These are phyloP conservation scores for Salmacisia buchloeana DNA, from an alignment of 1,284 basidiomycete species.

Conservation along the genomic window DNA sequence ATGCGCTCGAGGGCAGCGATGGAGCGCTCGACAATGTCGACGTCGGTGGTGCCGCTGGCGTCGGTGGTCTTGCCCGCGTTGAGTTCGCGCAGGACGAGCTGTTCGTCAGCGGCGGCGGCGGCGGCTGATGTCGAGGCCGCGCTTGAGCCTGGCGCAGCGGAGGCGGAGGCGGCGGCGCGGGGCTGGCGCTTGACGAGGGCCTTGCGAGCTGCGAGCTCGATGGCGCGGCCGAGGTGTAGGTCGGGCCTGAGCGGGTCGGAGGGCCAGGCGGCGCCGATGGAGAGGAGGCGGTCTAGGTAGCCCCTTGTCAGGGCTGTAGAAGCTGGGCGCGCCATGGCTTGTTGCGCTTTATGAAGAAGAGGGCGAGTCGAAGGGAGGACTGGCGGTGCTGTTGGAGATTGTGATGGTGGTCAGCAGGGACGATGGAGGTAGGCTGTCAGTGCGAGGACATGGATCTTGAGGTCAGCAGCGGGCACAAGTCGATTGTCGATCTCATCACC, in stretches of 20 bases:
- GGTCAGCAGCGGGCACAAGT: too few relatives aligned
- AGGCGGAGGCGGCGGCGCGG: background rate
- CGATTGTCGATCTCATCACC: too few relatives aligned
- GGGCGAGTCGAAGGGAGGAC: too few relatives aligned
- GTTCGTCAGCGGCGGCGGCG: background rate
- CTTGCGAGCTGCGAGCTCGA: slow-evolving; percentile 29
- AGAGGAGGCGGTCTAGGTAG: slow-evolving; percentile 16
- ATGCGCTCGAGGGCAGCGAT: slow-evolving; percentile 24
- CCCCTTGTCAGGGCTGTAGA: slow-evolving; percentile 1
- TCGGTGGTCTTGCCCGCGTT: background rate
- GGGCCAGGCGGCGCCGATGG: slow-evolving; percentile 37
- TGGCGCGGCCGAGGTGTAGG: slow-evolving; percentile 35
- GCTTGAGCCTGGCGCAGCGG: too few relatives aligned
- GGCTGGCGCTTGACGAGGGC: slow-evolving; percentile 16
- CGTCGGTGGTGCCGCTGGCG: slow-evolving; percentile 7
- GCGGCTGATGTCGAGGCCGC: background rate
- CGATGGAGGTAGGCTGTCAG: too few relatives aligned
- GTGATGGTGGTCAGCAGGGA: background rate
- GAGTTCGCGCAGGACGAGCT: background rate
- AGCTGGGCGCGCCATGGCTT: background rate
- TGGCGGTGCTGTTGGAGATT: background rate
- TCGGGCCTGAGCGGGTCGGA: slow-evolving; percentile 40
- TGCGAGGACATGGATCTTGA: too few relatives aligned
- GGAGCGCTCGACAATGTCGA: slow-evolving; percentile 25
- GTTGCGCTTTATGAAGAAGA: too few relatives aligned